phyloP scores from a whole-genome alignment of 1,139 yeast species.

The Diutina sp. region DNA sequence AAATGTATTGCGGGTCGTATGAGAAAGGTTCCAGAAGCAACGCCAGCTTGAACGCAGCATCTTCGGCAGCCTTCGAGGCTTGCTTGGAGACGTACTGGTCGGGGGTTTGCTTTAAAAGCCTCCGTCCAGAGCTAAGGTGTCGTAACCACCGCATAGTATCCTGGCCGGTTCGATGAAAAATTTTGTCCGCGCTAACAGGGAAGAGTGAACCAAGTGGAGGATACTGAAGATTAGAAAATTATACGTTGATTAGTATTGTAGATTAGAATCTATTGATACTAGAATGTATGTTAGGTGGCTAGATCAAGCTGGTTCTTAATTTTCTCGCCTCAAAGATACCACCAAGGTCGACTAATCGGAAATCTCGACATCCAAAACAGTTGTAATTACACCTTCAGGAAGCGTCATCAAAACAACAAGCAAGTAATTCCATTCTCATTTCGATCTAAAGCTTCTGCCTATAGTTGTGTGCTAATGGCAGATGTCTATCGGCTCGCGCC shows the following conservation, averaged over 20 bases:
- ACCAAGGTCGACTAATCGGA: too few relatives aligned
- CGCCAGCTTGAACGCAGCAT: background rate
- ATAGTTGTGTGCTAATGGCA: too few relatives aligned
- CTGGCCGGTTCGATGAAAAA: background rate
- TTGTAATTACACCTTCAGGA: too few relatives aligned
- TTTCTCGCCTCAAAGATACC: too few relatives aligned
- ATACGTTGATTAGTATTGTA: too few relatives aligned
- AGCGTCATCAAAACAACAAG: too few relatives aligned
- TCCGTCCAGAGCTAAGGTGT: constrained; percentile 1
- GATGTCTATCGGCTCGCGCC: background rate
- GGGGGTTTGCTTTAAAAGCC: constrained; percentile 2
- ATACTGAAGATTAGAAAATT: too few relatives aligned
- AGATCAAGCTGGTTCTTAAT: too few relatives aligned
- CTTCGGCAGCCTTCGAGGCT: background rate
- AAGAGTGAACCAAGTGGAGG: background rate
- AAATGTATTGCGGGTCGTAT: constrained; percentile 29
- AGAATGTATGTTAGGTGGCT: too few relatives aligned
- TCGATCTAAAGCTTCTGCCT: background rate
- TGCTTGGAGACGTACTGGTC: background rate
- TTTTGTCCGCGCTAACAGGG: background rate
- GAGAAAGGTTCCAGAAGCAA: constrained; percentile 8
- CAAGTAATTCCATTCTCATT: too few relatives aligned
- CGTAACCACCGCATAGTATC: background rate
- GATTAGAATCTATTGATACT: too few relatives aligned
- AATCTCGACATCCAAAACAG: too few relatives aligned